Evolutionary conservation across 2,329 filamentous ascomycete genomes (phyloP).

Genomic region (Teratosphaeriaceae sp.): DNA sequence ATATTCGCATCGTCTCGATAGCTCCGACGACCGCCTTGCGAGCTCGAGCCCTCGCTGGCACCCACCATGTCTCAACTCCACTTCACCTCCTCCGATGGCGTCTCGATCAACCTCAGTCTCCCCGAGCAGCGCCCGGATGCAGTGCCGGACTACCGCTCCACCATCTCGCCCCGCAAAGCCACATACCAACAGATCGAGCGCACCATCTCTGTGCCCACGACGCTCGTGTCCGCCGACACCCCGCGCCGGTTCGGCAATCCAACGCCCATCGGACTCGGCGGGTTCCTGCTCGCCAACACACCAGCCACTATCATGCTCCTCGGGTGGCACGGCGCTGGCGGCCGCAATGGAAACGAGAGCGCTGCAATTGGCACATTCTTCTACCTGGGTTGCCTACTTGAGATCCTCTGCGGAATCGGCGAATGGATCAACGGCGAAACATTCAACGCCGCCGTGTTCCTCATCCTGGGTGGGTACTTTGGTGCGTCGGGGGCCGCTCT

Average conservation of each 20-base stretch:
- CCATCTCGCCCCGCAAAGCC: not conserved
- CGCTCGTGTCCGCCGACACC: not conserved
- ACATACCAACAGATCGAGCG: not conserved
- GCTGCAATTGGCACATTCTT: conserved; percentile 11
- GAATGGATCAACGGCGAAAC: conserved; percentile 8
- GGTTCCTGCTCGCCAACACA: conserved; percentile 16
- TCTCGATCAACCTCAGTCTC: not conserved
- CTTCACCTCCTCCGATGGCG: conserved; percentile 2
- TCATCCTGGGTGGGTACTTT: conserved; percentile 5
- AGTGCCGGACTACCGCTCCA: not conserved
- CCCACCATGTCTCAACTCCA: conserved; percentile 2
- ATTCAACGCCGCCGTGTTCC: conserved; percentile 5
- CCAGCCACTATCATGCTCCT: conserved; percentile 13
- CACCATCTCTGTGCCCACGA: not conserved
- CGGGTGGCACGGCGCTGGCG: conserved; percentile 17
- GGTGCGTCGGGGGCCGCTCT: conserved; percentile 1
- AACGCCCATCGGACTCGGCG: conserved; percentile 13
- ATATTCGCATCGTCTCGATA: no score
- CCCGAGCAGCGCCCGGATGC: not conserved
- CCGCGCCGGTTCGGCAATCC: conserved; percentile 10
- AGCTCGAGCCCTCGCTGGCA: no score
- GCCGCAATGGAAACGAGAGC: conserved; percentile 9
- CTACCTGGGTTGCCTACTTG: conserved; percentile 4
- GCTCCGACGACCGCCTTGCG: no score
- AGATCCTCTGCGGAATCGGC: conserved; percentile 5